Evolutionary conservation across 2,329 filamentous ascomycete genomes (phyloP), one percentile per base, ranked within the genome.

Genomic region (Zymoseptoria ardabiliae): DNA sequence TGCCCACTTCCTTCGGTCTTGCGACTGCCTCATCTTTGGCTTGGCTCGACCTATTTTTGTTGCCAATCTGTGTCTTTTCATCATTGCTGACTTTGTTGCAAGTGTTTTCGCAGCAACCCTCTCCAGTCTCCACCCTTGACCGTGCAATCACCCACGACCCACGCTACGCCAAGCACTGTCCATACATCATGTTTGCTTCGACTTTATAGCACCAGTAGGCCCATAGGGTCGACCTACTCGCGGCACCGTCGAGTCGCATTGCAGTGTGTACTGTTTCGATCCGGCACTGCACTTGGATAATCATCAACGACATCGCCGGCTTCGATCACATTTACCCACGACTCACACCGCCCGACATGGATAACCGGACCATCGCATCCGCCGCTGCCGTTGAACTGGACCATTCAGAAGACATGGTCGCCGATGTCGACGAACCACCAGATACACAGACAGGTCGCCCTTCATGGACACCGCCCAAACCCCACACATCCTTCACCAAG

Each of bases 351-450:
- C 11, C 55, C 58, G 55, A 19, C 56, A 66, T 68, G 66, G 61
- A 63, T 11, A 49, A 50, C 52, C 55, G 50, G 28, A 57, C 58
- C 55, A 61, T 59, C 25, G 51, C 64, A 21, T 58, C 61, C 49
- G 57, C 60, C 55, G 56, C 67, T 19, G 65, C 56, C 41, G 58
- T 63, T 9, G 66, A 56, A 49, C 68, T 71, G 65, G 71, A 70
- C 45, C 61, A 69, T 51, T 62, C 61, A 55, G 83, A 86, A 60
- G 91, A 96, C 58, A 73, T 85, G 66, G 77, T 81, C 60, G 83
- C 88, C 65, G 93, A 97, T 69, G 81, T 86, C 55, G 93, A 97
- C 74, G 93, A 97, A 75, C 92, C 92, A 54, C 91, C 92, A 68
- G 92, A 97, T 76, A 70, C 76, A 70, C 52, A 54, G 57, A 54